Evolutionary conservation across 2,329 filamentous ascomycete genomes (phyloP).

Genomic region (Colletotrichum lentis): DNA sequence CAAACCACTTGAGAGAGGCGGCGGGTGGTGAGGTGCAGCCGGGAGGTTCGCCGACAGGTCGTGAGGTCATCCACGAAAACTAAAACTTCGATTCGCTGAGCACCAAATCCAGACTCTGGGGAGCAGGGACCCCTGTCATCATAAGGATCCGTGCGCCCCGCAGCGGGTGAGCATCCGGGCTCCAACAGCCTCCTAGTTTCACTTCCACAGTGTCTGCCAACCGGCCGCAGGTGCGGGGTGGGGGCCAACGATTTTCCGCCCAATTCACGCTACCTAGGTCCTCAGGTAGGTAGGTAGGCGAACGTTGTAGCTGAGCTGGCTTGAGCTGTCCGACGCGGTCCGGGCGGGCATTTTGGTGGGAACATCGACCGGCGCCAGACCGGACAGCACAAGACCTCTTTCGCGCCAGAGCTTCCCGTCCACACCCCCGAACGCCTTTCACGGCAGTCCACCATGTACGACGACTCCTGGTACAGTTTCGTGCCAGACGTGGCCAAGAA

Average conservation of each 20-base stretch:
- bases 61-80: slow-evolving; percentile 39
- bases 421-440: slow-evolving; percentile 3
- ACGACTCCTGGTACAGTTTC: slow-evolving; percentile 86
- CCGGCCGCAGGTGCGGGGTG: slow-evolving; percentile 18
- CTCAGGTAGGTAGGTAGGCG: background rate
- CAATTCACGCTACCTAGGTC: background rate
- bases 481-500: slow-evolving; percentile 68
- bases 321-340: slow-evolving; percentile 18
- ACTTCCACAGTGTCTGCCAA: background rate
- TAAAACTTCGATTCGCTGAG: slow-evolving; percentile 36
- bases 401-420: slow-evolving; percentile 8
- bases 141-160: slow-evolving; percentile 32
- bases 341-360: slow-evolving; percentile 5
- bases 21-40: slow-evolving; percentile 12
- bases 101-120: slow-evolving; percentile 29
- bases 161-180: slow-evolving; percentile 19
- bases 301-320: slow-evolving; percentile 19
- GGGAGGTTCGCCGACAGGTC: slow-evolving; percentile 34
- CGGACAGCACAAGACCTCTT: slow-evolving; percentile 10
- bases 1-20: background rate
- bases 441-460: slow-evolving; percentile 67
- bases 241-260: slow-evolving; percentile 38
- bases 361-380: slow-evolving; percentile 21
- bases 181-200: slow-evolving; percentile 32
- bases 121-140: slow-evolving; percentile 25